Evolutionary conservation across 345 rosid genomes (phyloP).

Genomic region (Crucihimalaya himalaica): DNA sequence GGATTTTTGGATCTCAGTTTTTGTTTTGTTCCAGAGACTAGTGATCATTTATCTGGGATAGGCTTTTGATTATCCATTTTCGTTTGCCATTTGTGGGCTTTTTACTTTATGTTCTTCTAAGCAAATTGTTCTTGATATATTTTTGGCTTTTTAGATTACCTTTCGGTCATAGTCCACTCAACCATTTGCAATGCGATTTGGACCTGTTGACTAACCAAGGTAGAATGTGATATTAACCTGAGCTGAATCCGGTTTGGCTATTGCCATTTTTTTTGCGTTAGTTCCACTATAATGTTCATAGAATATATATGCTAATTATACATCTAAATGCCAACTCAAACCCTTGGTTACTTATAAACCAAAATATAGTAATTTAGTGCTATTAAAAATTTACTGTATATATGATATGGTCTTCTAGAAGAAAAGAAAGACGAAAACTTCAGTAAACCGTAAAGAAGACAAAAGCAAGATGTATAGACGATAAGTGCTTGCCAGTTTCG

Average conservation of each 20-base stretch:
- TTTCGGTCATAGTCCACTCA: not conserved
- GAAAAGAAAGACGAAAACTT: conserved; percentile 11
- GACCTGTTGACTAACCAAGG: not conserved
- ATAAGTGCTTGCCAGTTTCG: conserved; percentile 40
- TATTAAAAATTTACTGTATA: not conserved
- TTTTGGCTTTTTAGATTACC: not conserved
- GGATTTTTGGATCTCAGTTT: conserved; percentile 10
- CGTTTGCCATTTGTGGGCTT: not conserved
- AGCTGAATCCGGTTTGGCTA: no score
- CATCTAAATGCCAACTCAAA: no score
- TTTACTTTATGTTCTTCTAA: not conserved
- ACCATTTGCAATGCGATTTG: no score
- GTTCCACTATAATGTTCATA: not conserved
- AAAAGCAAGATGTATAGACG: conserved; percentile 20
- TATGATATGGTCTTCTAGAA: conserved; percentile 17
- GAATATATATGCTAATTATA: not conserved
- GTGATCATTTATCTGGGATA: conserved; percentile 1
- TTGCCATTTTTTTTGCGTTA: not conserved
- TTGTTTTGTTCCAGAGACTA: not conserved
- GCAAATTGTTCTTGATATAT: not conserved
- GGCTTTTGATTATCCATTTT: not conserved
- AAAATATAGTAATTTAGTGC: not conserved
- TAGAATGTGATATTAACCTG: not conserved
- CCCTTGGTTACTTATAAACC: not conserved
- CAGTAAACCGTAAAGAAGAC: conserved; percentile 23